phyloP scores from a whole-genome alignment of 768 basidiomycete species.

The Porphyrellus cyaneotinctus region DNA sequence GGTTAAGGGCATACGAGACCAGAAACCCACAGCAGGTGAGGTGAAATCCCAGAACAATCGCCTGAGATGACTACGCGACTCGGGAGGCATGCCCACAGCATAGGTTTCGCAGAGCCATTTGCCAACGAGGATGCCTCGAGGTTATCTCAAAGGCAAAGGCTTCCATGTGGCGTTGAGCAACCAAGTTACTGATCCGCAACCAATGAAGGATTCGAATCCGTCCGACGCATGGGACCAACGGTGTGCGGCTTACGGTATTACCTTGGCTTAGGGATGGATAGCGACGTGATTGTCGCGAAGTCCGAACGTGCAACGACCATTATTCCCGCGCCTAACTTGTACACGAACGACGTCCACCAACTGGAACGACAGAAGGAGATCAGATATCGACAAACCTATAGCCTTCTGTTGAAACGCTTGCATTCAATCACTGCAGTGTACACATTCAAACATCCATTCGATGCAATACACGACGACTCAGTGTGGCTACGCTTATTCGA shows the following conservation, averaged over 20 bases:
- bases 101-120: slow-evolving; percentile 27
- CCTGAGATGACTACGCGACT: slow-evolving; percentile 8
- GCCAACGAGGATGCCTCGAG: slow-evolving; percentile 27
- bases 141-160: slow-evolving; percentile 9
- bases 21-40: slow-evolving; percentile 7
- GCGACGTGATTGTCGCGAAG: too few species aligned
- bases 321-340: too few species aligned
- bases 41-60: slow-evolving; percentile 15
- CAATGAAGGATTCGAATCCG: too few species aligned
- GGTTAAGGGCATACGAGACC: slow-evolving; percentile 21
- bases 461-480: not conserved
- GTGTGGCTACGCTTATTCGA: not conserved
- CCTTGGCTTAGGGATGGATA: too few species aligned
- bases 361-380: too few species aligned
- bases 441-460: not conserved
- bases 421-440: too few species aligned
- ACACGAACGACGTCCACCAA: too few species aligned
- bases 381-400: too few species aligned
- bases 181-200: not conserved
- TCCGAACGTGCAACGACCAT: too few species aligned
- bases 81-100: slow-evolving; percentile 17
- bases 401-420: too few species aligned
- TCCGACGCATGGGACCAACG: too few species aligned
- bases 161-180: slow-evolving; percentile 10
- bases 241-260: too few species aligned